Evolutionary conservation across 352 stramenopile species (phyloP), one percentile per base, ranked within the genome.

Genomic region (Blastocystis sp.): DNA sequence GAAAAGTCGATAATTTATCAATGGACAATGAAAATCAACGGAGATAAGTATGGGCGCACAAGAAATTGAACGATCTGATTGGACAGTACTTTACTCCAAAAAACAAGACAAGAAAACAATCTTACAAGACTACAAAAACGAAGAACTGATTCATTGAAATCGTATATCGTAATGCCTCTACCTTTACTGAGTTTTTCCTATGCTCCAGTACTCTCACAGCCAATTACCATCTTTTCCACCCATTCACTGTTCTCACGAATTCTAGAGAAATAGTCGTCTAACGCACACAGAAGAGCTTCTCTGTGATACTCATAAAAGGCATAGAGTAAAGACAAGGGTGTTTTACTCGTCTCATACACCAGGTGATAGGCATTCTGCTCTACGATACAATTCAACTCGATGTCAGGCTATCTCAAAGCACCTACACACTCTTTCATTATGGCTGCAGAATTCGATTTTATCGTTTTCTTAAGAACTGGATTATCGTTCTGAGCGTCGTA

Each of bases 331-430:
- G 73, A 68, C 8, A 85, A 45, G 3, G 73, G 73, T 5, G 73
- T 85, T 20, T 30, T 34, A 43, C 34, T 68, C 11, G 73, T 85
- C 39, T 85, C 47, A 65, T 85, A 85, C 30, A 85, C 53, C 47
- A 85, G 43, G 26, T 85, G 45, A 13, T 20, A 66, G 7, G 73
- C 26, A 24, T 41, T 26, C 8, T 85, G 73, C 0, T 85, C 53
- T 30, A 20, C 26, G 2, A 85, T 5, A 8, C 11, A 66, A 11
- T 34, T 47, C 5, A 85, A 45, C 26, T 65, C 65, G 16, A 8
- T 0, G 37, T 18, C 6, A 55, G 11, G 26, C 11, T n/a, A 13
- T 8, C 30, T 39, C 5, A 16, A 4, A n/a, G 30, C 34, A 20
- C 66, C 4, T 56, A 78, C 66, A 55, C 66, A 78, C 24, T n/a